These are phyloP conservation scores for Mallotus japonicus DNA, from an alignment of 441 rosid species.

Conservation along the genomic window DNA sequence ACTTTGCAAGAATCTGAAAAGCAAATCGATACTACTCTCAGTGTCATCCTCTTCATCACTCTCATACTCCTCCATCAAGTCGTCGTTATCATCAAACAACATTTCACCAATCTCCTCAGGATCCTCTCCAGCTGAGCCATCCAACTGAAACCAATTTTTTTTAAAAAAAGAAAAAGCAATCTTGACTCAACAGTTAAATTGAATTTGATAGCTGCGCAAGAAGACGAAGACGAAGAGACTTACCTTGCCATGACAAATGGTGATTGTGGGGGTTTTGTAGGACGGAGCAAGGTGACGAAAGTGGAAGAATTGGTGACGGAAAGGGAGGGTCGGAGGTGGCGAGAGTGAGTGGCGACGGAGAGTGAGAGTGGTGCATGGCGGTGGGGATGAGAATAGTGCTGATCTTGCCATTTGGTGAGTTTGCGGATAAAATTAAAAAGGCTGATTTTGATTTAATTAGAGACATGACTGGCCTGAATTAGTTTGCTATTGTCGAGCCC, in stretches of 20 bases:
- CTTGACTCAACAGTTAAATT: neutral
- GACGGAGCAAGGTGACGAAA: conserved; percentile 5
- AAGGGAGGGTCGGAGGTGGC: conserved; percentile 22
- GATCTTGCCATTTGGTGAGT: conserved; percentile 25
- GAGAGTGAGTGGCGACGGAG: conserved; percentile 12
- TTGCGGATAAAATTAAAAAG: neutral
- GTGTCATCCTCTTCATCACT: conserved; percentile 46
- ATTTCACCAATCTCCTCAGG: conserved; percentile 34
- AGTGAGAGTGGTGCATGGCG: conserved; percentile 1
- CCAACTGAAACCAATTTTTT: conserved; percentile 38
- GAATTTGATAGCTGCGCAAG: neutral
- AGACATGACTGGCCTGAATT: too few species aligned
- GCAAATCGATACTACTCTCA: conserved; percentile 70
- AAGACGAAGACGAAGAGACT: neutral
- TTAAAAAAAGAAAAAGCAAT: neutral
- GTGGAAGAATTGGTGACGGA: conserved; percentile 7
- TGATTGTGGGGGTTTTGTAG: conserved; percentile 14
- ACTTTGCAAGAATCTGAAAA: conserved; percentile 56
- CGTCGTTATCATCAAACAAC: conserved; percentile 37
- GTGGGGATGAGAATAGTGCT: conserved; percentile 16
- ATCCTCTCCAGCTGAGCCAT: conserved; percentile 33
- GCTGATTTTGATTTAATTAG: neutral
- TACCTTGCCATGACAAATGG: conserved; percentile 35
- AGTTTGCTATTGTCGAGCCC: too few species aligned
- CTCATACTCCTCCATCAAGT: conserved; percentile 32